Evolutionary conservation across 257 asterid species (phyloP), one percentile per base, ranked within the genome.

Genomic region (Thymus mandschuricus): DNA sequence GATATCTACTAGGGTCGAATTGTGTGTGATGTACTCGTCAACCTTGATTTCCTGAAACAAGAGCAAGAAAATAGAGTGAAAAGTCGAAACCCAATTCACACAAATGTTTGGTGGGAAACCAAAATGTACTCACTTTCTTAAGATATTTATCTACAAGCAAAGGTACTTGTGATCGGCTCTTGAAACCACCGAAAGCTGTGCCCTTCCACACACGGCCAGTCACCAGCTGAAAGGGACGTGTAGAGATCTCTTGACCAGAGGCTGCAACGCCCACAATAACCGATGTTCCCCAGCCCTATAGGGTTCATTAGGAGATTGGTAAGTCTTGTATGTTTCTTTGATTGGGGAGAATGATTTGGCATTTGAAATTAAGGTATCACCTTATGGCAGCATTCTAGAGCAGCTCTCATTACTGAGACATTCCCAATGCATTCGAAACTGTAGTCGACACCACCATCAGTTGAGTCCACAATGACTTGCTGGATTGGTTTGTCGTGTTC

Each of bases 161-260:
- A 57, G 99, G 97, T 15, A 95, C 98, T 78, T 92, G 99, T 11
- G 99, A 92, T 43, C 98, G 97, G 76, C 97, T 92, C 82, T 95
- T 92, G 81, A 92, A 95, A 45, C 99, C 98, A 66, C 99, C 96
- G 80, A 95, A 95, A 1, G 98, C 96, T 1, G 99, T 95, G 70
- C 99, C 99, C 84, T 95, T 95, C 99, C 99, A 95, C 6, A 95
- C 99, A 45, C 99, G 99, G 43, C 99, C 99, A 0, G 98, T 95
- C 73, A 95, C 99, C 75, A 95, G 90, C 84, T 92, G 98, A 76
- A 95, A 95, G 5, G 99, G 98, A 48, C 97, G 98, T 0, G 99
- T 95, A 28, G 97, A 81, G 77, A 95, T 92, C 86, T 95, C 98
- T 79, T 95, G 99, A 33, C 98, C 99, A 35, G 99, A 92, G 64